Base-by-base conservation (phyloP, 2,329 filamentous ascomycete genomes). In the Penicillium sp. region DNA sequence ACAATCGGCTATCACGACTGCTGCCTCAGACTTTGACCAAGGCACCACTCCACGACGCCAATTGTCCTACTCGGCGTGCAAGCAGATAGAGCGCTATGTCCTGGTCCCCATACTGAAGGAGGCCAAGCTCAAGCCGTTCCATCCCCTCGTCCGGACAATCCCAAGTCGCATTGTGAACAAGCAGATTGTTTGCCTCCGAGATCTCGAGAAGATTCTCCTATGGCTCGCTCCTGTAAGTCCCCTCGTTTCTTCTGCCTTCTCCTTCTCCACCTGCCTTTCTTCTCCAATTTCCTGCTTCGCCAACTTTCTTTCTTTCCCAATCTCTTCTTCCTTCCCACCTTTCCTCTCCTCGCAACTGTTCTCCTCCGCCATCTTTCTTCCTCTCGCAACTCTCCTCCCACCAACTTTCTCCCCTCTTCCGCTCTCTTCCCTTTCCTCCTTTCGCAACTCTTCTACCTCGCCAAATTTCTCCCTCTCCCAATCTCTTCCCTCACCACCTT, bases 151-250 rank as follows among this genome's bases (percentile, higher is more conserved):
- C 66, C 84, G 90, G 69, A 89, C 91, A 77, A 88, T 93, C 67
- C 92, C 92, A 53, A 85, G 86, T 76, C 90, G 90, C 73, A 95
- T 97, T 75, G 87, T 88, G 73, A 87, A 89, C 74, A 93, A 92
- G 78, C 88, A 95, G 72, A 95, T 98, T 73, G 88, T 91, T 76
- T 97, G 91, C 81, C 87, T 98, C 59, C 89, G 94, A 77, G 94
- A 98, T 79, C 85, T 98, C 54, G 94, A 98, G 80, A 97, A 97
- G 86, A 94, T 90, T 10, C 83, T 98, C 64, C 87, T 97, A 73
- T 93, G 93, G 79, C 88, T 93, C 77, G 92, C 93, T 82, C 92
- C 92, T 78, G 94, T 97, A 90, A 96, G 93, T 96, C 6, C 44
- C 3, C 3, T 38, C 8, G 17, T 47, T 22, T 19, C 30, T 38